Evolutionary conservation across 2,329 filamentous ascomycete species (phyloP), one percentile per base, ranked within the genome.

Genomic region (Nemania abortiva): DNA sequence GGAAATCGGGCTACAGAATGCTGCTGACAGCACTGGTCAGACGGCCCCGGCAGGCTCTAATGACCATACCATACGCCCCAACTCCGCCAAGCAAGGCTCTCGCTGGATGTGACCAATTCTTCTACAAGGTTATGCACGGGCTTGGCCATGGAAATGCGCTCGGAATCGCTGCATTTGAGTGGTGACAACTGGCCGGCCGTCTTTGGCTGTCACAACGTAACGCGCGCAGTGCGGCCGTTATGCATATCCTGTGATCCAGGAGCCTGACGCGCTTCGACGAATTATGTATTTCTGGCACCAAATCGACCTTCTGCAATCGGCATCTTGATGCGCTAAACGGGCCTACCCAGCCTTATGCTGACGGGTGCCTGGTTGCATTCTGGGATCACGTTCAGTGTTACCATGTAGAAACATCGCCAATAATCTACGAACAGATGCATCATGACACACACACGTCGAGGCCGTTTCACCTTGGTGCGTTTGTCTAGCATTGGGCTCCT

Each of bases 251-350:
- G 58, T 69, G 67, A 69, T 58, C 49, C 24, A 9, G 6, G 18
- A 11, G 65, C 22, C 67, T 66, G 63, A 66, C 53, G 42, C 49
- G 20, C 39, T 15, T 62, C 31, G 37, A 56, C 37, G 58, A 45
- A 63, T 55, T 42, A 63, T n/a, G 29, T 42, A 29, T 47, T 42
- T 37, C 15, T 2, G 18, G 18, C 52, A 53, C 3, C 20, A 58
- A 57, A 29, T 42, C 9, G 62, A 64, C 68, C 68, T 70, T 70
- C 68, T 67, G 34, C 27, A 67, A 70, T 54, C 24, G 59, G 68
- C 49, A 67, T 57, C 39, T 37, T 42, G 24, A 66, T 69, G 29
- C 60, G 31, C 18, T 60, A 45, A 63, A 60, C 29, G 63, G 54
- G 31, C 55, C 54, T 69, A 60, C 34, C 55, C 37, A 63, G 63